Conservation (phyloP, 192 early-diverging fungal species). For the Geranomyces variabilis region DNA sequence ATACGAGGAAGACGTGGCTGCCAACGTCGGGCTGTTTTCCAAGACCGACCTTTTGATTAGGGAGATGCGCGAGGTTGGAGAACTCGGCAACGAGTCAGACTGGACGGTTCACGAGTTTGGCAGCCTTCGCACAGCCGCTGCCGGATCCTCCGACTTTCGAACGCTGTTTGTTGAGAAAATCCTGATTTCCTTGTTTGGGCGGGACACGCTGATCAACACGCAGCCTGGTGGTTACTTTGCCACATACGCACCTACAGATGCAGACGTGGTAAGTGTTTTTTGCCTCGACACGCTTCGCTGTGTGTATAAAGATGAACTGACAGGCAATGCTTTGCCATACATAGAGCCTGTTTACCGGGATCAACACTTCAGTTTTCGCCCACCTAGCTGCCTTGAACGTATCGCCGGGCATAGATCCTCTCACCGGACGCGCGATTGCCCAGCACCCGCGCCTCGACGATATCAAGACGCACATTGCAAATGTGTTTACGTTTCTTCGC, state of each 20-base stretch:
- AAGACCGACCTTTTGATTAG: neutral
- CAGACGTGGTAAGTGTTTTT: neutral
- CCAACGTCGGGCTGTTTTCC: neutral
- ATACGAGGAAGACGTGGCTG: neutral
- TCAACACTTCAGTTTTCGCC: neutral
- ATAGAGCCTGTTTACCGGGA: neutral
- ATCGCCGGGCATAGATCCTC: neutral
- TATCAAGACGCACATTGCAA: neutral
- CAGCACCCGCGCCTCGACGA: neutral
- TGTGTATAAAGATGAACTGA: neutral
- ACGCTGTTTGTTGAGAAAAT: neutral
- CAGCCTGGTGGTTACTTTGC: constrained; percentile 15
- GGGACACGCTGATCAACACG: constrained; percentile 12
- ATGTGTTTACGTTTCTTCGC: neutral
- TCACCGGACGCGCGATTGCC: neutral
- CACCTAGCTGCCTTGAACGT: neutral
- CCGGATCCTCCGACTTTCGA: neutral
- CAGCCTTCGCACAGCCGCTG: neutral
- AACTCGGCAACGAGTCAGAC: neutral
- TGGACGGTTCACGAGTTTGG: constrained; percentile 13
- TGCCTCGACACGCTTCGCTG: neutral
- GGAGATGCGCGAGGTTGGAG: neutral
- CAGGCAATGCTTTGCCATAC: neutral
- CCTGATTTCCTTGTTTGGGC: constrained; percentile 12
- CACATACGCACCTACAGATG: neutral